Percentiles rank a stretch among this genome's conserved stretches.
These are phyloP conservation scores for Podila epicladia DNA, from an alignment of 192 early-diverging fungal species.

Conservation along the genomic window DNA sequence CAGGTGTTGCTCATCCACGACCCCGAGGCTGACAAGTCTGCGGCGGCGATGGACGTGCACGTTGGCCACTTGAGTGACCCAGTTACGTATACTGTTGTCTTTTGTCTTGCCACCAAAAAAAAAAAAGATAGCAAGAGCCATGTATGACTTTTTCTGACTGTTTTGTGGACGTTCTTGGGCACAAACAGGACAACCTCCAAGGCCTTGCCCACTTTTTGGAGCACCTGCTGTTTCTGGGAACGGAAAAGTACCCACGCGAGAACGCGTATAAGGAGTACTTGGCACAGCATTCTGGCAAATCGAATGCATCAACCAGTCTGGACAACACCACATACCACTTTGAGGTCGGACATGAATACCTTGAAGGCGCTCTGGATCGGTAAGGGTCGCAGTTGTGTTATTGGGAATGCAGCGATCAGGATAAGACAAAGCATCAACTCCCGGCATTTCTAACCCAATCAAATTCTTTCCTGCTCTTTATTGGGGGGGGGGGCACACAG, in stretches of 20 bases:
- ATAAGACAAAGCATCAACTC: too few species aligned
- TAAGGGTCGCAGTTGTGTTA: conserved; percentile 8
- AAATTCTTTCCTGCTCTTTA: too few species aligned
- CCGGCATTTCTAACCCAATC: too few species aligned
- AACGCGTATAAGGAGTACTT: conserved; percentile 66
- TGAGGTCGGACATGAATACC: conserved; percentile 59
- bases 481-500: conserved; percentile 9
- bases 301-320: conserved; percentile 59
- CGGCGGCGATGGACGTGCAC: conserved; percentile 66
- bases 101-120: background rate
- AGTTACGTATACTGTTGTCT: conserved; percentile 16
- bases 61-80: conserved; percentile 71
- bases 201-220: conserved; percentile 79
- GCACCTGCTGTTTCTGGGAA: conserved; percentile 75
- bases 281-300: conserved; percentile 58
- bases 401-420: too few species aligned
- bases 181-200: conserved; percentile 57
- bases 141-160: too few species aligned
- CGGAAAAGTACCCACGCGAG: conserved; percentile 73
- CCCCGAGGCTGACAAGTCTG: conserved; percentile 62
- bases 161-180: background rate
- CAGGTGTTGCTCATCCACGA: conserved; percentile 67
- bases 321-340: conserved; percentile 65
- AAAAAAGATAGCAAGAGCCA: too few species aligned
- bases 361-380: conserved; percentile 64